Evolutionary conservation across 768 basidiomycete genomes (phyloP).

Genomic region (Russula sp.): DNA sequence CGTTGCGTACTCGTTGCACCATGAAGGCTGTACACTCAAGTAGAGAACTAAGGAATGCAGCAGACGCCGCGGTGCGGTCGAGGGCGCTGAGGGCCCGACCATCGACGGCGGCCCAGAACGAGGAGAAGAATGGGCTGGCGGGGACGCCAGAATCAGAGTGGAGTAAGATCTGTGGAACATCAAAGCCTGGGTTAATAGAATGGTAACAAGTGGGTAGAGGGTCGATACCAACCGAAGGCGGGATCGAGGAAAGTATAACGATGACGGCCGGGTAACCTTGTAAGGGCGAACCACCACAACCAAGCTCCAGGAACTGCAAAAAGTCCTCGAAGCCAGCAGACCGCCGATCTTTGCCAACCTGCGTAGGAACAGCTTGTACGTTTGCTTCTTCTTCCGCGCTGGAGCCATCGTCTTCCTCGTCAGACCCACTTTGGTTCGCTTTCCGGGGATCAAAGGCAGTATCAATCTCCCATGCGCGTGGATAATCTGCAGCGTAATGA

Average conservation of each 20-base stretch:
- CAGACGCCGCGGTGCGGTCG: constrained; percentile 49
- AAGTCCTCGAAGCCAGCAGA: constrained; percentile 62
- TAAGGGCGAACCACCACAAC: constrained; percentile 74
- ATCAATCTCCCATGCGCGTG: constrained; percentile 61
- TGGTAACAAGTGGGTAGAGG: not conserved
- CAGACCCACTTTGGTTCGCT: constrained; percentile 38
- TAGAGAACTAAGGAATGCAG: constrained; percentile 65
- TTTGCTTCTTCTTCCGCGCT: constrained; percentile 42
- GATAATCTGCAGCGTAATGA: constrained; percentile 47
- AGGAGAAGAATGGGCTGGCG: constrained; percentile 56
- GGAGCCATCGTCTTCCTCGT: constrained; percentile 37
- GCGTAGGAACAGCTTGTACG: constrained; percentile 1
- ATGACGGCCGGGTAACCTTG: constrained; percentile 82
- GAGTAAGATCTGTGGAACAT: constrained; percentile 35
- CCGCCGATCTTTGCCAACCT: not conserved
- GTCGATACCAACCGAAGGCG: constrained; percentile 50
- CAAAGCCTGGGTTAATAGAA: not conserved
- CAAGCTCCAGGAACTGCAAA: constrained; percentile 70
- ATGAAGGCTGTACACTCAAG: constrained; percentile 70
- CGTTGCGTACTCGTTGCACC: constrained; percentile 42
- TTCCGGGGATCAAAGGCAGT: constrained; percentile 31
- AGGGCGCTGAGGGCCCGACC: constrained; percentile 57
- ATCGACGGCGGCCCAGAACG: constrained; percentile 83
- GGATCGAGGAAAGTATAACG: constrained; percentile 78
- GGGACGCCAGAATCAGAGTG: constrained; percentile 32